Conservation (phyloP, 176 grass and related monocot species). For the Elymus sibiricus region DNA sequence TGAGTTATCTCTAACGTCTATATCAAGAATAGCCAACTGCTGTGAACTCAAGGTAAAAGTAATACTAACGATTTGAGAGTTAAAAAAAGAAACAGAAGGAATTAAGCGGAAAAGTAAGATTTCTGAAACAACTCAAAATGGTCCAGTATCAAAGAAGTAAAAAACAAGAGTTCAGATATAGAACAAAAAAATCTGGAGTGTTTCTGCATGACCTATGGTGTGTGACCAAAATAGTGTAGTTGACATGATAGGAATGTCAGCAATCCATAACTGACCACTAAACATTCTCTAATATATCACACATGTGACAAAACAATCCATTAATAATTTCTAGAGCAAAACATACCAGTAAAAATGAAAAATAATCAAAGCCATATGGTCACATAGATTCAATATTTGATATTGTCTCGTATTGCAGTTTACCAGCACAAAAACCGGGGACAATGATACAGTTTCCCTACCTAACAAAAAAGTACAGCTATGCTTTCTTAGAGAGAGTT, state of each 20-base stretch:
- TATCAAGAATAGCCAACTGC: background rate
- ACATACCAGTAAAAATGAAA: background rate
- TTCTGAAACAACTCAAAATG: background rate
- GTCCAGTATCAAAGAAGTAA: background rate
- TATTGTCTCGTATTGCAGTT: slow-evolving; percentile 19
- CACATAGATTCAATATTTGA: slow-evolving; percentile 11
- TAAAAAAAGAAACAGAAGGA: background rate
- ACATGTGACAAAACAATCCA: background rate
- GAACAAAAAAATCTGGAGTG: background rate
- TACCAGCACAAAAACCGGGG: slow-evolving; percentile 30
- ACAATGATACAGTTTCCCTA: background rate
- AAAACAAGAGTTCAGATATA: background rate
- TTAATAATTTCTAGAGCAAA: background rate
- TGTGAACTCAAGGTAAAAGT: background rate
- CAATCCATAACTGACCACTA: background rate
- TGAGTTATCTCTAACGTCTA: background rate
- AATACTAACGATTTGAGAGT: background rate
- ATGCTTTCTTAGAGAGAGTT: slow-evolving; percentile 86
- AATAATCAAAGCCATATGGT: background rate
- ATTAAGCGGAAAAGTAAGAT: background rate
- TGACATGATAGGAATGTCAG: background rate
- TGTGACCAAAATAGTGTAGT: background rate
- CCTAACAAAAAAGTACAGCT: slow-evolving; percentile 21
- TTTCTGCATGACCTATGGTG: background rate
- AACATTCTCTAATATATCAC: background rate